Conservation (phyloP, 148 eudicot species). For the Limonium bicolor region DNA sequence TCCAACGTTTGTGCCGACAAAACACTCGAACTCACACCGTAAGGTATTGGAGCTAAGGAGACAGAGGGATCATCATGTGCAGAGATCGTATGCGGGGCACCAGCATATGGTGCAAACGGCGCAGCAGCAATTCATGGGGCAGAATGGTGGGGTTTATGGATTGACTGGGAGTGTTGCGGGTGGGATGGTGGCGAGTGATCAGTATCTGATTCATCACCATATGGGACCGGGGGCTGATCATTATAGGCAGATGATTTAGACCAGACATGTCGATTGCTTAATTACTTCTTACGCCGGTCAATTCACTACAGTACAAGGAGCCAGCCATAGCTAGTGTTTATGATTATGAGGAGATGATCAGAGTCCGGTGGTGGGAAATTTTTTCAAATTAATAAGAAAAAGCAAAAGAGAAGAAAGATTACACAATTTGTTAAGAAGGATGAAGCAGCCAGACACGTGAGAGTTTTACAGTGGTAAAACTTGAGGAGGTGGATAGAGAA, state of each 20-base stretch:
- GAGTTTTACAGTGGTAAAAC: too few relatives aligned
- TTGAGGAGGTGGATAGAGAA: too few relatives aligned
- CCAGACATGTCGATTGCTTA: neutral
- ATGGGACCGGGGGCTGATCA: slow-evolving; percentile 8
- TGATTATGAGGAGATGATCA: too few relatives aligned
- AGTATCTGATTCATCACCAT: slow-evolving; percentile 5
- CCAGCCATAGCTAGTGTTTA: neutral
- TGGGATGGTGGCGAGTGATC: neutral
- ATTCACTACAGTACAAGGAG: neutral
- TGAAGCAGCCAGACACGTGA: too few relatives aligned
- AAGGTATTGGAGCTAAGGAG: slow-evolving; percentile 84
- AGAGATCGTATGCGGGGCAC: too few relatives aligned
- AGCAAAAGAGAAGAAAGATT: neutral
- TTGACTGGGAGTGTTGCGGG: neutral
- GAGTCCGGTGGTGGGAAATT: too few relatives aligned
- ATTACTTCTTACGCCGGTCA: neutral
- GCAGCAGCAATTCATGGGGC: slow-evolving; percentile 26
- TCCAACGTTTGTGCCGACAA: slow-evolving; percentile 69
- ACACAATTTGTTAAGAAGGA: neutral
- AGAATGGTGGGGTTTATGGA: neutral
- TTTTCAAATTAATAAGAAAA: too few relatives aligned
- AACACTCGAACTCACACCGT: slow-evolving; percentile 91
- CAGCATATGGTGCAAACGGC: slow-evolving; percentile 27
- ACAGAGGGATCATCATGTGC: slow-evolving; percentile 38
- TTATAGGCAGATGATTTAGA: slow-evolving; percentile 9